Evolutionary conservation across 345 rosid genomes (phyloP).

Genomic region (Trapa bicornis): DNA sequence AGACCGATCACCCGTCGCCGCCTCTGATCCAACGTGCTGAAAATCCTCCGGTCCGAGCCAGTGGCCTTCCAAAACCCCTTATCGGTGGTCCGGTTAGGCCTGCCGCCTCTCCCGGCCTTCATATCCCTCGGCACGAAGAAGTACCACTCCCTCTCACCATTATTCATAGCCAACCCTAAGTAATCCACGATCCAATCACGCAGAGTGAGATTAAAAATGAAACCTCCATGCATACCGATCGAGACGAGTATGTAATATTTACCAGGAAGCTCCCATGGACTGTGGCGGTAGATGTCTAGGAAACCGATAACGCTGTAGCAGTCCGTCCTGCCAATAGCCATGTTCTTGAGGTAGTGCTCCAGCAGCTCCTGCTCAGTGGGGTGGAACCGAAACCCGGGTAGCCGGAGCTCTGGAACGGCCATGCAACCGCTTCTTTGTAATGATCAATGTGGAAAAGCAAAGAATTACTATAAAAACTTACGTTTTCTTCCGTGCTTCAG

Average conservation of each 20-base stretch:
- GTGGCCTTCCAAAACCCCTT: conserved; percentile 98
- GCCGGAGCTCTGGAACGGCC: conserved; percentile 23
- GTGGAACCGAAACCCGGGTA: conserved; percentile 91
- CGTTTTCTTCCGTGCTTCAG: no score
- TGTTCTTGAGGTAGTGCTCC: conserved; percentile 69
- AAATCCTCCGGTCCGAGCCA: conserved; percentile 75
- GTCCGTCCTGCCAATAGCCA: conserved; percentile 34
- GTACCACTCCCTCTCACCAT: conserved; percentile 95
- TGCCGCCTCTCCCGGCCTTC: conserved; percentile 73
- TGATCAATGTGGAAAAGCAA: no score
- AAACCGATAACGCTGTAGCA: conserved; percentile 46
- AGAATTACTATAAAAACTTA: no score
- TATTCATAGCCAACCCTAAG: conserved; percentile 55
- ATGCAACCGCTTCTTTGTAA: no score
- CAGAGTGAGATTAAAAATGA: no score
- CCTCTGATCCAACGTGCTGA: conserved; percentile 53
- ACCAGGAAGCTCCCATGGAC: conserved; percentile 85
- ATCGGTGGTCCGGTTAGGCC: conserved; percentile 77
- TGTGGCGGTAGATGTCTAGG: conserved; percentile 60
- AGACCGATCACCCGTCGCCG: conserved; percentile 52
- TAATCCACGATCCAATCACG: not conserved
- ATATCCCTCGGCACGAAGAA: conserved; percentile 87
- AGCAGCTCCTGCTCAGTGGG: conserved; percentile 92
- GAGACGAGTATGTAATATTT: conserved; percentile 1
- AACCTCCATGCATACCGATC: no score